A percentile compares a stretch with the other conserved stretches of the same genome.
These are phyloP conservation scores for Naganishia cerealis DNA, from an alignment of 1,284 basidiomycete species.

Conservation along the genomic window DNA sequence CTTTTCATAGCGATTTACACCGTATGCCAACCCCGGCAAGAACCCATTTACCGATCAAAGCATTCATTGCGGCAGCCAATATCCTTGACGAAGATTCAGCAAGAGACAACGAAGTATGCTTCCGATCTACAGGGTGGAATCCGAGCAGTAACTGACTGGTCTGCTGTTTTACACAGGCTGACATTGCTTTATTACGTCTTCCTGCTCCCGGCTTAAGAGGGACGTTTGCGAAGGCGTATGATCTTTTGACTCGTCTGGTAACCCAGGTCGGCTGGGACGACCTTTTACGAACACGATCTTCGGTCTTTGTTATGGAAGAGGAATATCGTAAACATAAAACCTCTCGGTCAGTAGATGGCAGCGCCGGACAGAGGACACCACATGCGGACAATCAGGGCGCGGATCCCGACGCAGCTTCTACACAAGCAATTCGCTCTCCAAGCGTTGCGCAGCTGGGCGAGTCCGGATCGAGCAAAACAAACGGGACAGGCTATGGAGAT, in stretches of 20 bases:
- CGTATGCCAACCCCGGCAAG: constrained; percentile 77
- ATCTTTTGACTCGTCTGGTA: constrained; percentile 82
- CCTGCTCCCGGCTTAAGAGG: constrained; percentile 91
- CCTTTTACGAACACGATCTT: constrained; percentile 85
- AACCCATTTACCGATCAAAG: constrained; percentile 82
- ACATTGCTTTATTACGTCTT: constrained; percentile 85
- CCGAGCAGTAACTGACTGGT: neutral
- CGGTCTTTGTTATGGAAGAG: constrained; percentile 99
- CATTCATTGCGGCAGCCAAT: constrained; percentile 73
- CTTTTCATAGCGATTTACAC: constrained; percentile 66
- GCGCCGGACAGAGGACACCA: constrained; percentile 34
- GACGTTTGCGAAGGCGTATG: constrained; percentile 93
- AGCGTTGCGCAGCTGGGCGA: constrained; percentile 13
- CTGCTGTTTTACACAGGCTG: constrained; percentile 61
- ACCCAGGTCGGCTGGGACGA: constrained; percentile 98
- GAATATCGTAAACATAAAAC: constrained; percentile 75
- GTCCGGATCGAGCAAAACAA: neutral
- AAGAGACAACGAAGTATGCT: constrained; percentile 76
- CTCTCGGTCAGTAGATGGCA: constrained; percentile 58
- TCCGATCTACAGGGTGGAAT: neutral
- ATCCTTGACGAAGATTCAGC: constrained; percentile 61
- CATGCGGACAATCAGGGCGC: constrained; percentile 40
- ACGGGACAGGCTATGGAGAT: constrained; percentile 28
- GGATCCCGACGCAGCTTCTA: constrained; percentile 74
- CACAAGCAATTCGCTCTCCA: constrained; percentile 59